Evolutionary conservation across 2,329 filamentous ascomycete genomes (phyloP), one percentile per base, ranked within the genome.

Genomic region (Penicillium oxalicum): DNA sequence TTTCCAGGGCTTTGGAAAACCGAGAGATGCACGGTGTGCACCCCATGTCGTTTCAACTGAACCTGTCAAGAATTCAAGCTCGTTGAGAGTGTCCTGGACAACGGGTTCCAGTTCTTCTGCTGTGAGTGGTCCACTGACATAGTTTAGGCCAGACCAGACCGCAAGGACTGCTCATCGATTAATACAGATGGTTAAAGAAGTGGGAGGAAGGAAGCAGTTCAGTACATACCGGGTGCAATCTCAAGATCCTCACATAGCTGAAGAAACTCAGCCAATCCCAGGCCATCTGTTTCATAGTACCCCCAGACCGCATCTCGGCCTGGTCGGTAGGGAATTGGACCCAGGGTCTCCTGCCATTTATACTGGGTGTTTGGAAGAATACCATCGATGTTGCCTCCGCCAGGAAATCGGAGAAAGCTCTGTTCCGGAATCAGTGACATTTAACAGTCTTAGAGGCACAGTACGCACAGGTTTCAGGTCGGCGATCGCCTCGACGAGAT

Each of bases 321-420:
- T 13, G 77, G 77, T 2, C 81, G 61, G 25, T 69, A 51, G 3
- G 55, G 58, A 9, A 73, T 52, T 12, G 60, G 57, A 2, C 70
- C 70, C 43, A 73, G 63, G 1, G 69, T 73, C 39, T 67, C 57
- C 45, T 71, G 71, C 69, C 55, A 74, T 58, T 39, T 70, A 67
- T 62, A 54, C 56, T 67, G 36, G 47, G 49, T 28, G 39, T 40
- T 40, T 28, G 29, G 29, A 32, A 32, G 29, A 32, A 32, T 32
- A 32, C 29, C 29, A 32, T 32, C 29, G 29, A 83, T 66, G 70
- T 81, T 83, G 62, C 83, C 83, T 25, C 81, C 82, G 6, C 83
- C 83, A 0, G 83, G 83, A 51, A 84, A 77, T 36, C 83, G 76
- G 42, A 86, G 72, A 55, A 84, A 77, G 38, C 74, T 77, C 0